These are phyloP conservation scores for Zygoascus meyerae DNA, from an alignment of 1,139 yeast species.

Conservation along the genomic window DNA sequence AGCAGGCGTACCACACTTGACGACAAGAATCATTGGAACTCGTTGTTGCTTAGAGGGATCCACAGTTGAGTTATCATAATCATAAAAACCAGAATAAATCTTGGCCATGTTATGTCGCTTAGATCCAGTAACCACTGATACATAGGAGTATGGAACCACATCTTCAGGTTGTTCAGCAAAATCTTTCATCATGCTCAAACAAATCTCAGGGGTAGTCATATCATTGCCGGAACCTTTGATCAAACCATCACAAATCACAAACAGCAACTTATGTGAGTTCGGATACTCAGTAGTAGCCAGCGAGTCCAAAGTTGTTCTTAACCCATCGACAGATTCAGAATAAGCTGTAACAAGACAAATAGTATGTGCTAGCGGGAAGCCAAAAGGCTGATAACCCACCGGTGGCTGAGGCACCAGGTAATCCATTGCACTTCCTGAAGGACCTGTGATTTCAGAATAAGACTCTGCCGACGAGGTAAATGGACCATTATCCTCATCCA, in stretches of 20 bases:
- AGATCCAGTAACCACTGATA: conserved; percentile 88
- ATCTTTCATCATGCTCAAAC: conserved; percentile 81
- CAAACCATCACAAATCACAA: conserved; percentile 87
- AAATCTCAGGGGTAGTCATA: conserved; percentile 80
- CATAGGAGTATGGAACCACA: conserved; percentile 76
- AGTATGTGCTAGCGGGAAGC: conserved; percentile 80
- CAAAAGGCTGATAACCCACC: conserved; percentile 78
- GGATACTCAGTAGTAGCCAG: conserved; percentile 91
- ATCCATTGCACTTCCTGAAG: conserved; percentile 44
- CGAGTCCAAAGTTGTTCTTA: conserved; percentile 85
- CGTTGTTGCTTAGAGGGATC: conserved; percentile 81
- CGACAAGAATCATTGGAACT: conserved; percentile 76
- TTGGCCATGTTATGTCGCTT: conserved; percentile 98
- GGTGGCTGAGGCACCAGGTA: conserved; percentile 90
- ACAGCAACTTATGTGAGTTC: conserved; percentile 80
- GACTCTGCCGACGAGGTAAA: background rate
- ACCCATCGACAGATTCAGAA: conserved; percentile 83
- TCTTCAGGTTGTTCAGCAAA: conserved; percentile 65
- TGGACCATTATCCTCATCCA: conserved; percentile 6
- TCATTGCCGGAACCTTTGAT: conserved; percentile 93
- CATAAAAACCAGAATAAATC: conserved; percentile 79
- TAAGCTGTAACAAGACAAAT: conserved; percentile 87
- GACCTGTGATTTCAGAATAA: conserved; percentile 11
- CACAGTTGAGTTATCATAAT: conserved; percentile 67
- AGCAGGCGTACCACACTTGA: conserved; percentile 88